Evolutionary conservation across 768 basidiomycete genomes (phyloP), one percentile per base, ranked within the genome.

Genomic region (Tephrocybe sp.): DNA sequence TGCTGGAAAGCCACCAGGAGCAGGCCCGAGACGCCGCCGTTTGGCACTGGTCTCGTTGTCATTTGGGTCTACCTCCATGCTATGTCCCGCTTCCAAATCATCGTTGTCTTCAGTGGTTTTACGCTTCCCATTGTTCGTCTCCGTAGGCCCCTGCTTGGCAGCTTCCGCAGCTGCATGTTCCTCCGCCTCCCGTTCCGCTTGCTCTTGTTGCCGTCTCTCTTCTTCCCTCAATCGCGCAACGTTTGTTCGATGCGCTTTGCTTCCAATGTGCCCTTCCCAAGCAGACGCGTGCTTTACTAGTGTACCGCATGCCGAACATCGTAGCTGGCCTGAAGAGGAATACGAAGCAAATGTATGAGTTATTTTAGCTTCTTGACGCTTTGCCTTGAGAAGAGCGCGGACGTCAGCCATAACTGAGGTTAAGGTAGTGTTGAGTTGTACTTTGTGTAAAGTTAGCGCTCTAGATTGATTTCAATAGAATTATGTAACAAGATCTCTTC

Each of bases 381-480:
- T 91, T n/a, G 87, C 87, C 61, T 85, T 87, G 58, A 92, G 82
- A 38, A 93, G 76, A 22, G 88, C 78, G 49, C 91, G 88, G 31
- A 82, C 84, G 64, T 92, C 87, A n/a, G 89, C 68, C 89, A 90
- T 91, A n/a, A n/a, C n/a, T n/a, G n/a, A n/a, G n/a, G n/a, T n/a
- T n/a, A n/a, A n/a, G n/a, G n/a, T n/a, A n/a, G n/a, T n/a, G n/a
- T n/a, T n/a, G n/a, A n/a, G n/a, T n/a, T n/a, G n/a, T n/a, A n/a
- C n/a, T n/a, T n/a, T n/a, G n/a, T n/a, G n/a, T n/a, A n/a, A n/a
- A n/a, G n/a, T n/a, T n/a, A n/a, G n/a, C n/a, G n/a, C n/a, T n/a
- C n/a, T n/a, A 26, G 26, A 26, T 26, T 26, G 26, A 26, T 26
- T 26, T 26, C 26, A 26, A 26, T 26, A 26, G 7, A 26, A 26